Percentiles rank a stretch among this genome's conserved stretches.
phyloP scores from a whole-genome alignment of 352 stramenopile genomes.

The Hyaloperonospora brassicae region DNA sequence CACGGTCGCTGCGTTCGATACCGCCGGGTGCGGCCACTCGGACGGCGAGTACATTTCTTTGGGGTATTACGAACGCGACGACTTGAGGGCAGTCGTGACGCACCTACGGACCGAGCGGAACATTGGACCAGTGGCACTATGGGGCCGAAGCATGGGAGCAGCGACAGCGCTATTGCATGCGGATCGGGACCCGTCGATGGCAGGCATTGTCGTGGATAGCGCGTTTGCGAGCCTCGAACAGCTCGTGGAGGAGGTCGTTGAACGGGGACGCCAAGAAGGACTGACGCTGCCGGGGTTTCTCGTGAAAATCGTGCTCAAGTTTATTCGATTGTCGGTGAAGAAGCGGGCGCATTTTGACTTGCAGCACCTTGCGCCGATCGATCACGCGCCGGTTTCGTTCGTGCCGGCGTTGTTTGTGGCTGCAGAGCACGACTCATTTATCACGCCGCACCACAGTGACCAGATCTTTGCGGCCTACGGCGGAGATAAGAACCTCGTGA shows the following conservation, averaged over 20 bases:
- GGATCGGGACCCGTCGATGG: conserved; percentile 94
- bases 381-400: conserved; percentile 90
- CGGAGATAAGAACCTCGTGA: conserved; percentile 97
- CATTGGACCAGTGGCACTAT: conserved; percentile 93
- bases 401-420: conserved; percentile 95
- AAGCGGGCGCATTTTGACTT: conserved; percentile 87
- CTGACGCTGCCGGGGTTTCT: conserved; percentile 88
- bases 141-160: conserved; percentile 97
- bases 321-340: conserved; percentile 87
- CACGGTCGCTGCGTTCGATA: conserved; percentile 96
- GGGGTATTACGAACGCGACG: conserved; percentile 93
- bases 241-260: conserved; percentile 96
- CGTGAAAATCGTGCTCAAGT: conserved; percentile 88
- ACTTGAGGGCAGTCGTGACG: conserved; percentile 86
- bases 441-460: conserved; percentile 81
- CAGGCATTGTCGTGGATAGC: conserved; percentile 95
- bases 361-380: conserved; percentile 65
- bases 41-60: conserved; percentile 97
- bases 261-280: conserved; percentile 90
- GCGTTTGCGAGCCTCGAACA: conserved; percentile 94
- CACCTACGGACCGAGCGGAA: conserved; percentile 88
- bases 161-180: conserved; percentile 96
- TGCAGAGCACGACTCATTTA: conserved; percentile 94
- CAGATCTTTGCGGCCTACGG: conserved; percentile 86
- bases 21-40: conserved; percentile 91